Conservation (phyloP, 495 filamentous ascomycete species). For the Penicilliopsis zonata region DNA sequence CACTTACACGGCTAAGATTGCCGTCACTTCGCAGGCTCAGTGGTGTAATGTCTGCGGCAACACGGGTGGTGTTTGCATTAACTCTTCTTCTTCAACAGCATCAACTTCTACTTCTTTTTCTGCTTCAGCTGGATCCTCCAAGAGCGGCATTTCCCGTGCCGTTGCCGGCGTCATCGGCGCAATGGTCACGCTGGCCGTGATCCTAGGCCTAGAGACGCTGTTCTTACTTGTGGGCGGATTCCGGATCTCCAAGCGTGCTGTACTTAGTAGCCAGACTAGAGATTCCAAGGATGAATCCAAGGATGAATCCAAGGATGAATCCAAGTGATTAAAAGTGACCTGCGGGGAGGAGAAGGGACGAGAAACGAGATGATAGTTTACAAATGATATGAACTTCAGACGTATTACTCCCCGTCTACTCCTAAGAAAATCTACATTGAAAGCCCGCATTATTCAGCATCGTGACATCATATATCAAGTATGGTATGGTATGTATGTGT, state of each 20-base stretch:
- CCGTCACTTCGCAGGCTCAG: slow-evolving; percentile 21
- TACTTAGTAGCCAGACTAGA: too few relatives aligned
- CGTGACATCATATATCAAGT: too few relatives aligned
- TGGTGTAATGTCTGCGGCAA: slow-evolving; percentile 39
- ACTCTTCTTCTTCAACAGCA: slow-evolving; percentile 1
- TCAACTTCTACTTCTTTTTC: slow-evolving; percentile 5
- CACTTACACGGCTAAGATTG: slow-evolving; percentile 23
- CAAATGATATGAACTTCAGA: too few relatives aligned
- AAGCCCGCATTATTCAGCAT: too few relatives aligned
- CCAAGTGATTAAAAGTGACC: too few relatives aligned
- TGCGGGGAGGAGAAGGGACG: too few relatives aligned
- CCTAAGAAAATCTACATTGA: too few relatives aligned
- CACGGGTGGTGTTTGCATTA: slow-evolving; percentile 28
- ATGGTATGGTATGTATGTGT: too few relatives aligned
- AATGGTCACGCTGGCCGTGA: slow-evolving; percentile 45
- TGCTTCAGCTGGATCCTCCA: slow-evolving; percentile 5
- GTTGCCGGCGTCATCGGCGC: slow-evolving; percentile 52
- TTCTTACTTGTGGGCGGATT: slow-evolving; percentile 32
- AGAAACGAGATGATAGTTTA: too few relatives aligned
- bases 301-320: too few relatives aligned
- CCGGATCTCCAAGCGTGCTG: slow-evolving; percentile 25
- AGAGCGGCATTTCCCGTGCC: slow-evolving; percentile 19
- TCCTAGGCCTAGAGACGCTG: slow-evolving; percentile 35
- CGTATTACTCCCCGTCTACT: too few relatives aligned
- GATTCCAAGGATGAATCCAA: too few relatives aligned